Percentiles rank a stretch among this genome's conserved stretches.
Conservation (phyloP, 345 rosid genomes). For the Bruguiera sexangula region DNA sequence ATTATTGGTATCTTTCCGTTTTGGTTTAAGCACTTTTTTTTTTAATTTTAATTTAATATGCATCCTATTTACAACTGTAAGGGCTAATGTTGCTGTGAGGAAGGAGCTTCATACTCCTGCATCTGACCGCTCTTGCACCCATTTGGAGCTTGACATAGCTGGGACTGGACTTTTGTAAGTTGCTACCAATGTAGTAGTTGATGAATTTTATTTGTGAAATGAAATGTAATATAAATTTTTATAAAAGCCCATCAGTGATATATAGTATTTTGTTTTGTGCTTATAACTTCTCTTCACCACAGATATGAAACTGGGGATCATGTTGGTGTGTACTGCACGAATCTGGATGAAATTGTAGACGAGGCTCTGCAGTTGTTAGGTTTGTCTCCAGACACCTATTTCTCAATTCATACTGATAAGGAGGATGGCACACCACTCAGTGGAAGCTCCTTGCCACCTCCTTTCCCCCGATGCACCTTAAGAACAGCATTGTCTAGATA, state of each 20-base stretch:
- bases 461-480: slow-evolving; percentile 78
- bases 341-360: slow-evolving; percentile 72
- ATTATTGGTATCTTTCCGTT: neutral
- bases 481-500: slow-evolving; percentile 74
- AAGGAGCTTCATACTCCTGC: slow-evolving; percentile 87
- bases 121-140: slow-evolving; percentile 98
- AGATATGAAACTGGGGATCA: slow-evolving; percentile 99
- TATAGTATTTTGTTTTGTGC: neutral
- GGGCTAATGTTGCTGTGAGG: slow-evolving; percentile 78
- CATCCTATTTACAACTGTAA: slow-evolving; percentile 33
- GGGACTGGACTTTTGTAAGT: slow-evolving; percentile 89
- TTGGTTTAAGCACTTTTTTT: neutral
- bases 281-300: slow-evolving; percentile 21
- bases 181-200: slow-evolving; percentile 1
- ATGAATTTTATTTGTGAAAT: too few relatives aligned
- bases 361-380: slow-evolving; percentile 76
- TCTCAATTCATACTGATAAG: slow-evolving; percentile 78
- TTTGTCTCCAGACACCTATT: slow-evolving; percentile 69
- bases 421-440: slow-evolving; percentile 87
- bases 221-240: too few relatives aligned
- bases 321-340: slow-evolving; percentile 84
- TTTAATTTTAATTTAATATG: slow-evolving; percentile 19
- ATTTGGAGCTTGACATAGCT: slow-evolving; percentile 89
- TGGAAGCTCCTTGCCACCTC: slow-evolving; percentile 80
- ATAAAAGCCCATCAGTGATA: too few relatives aligned